These are phyloP conservation scores for Magnusiomyces tetraspermus DNA, from an alignment of 1,139 yeast species.

Conservation along the genomic window DNA sequence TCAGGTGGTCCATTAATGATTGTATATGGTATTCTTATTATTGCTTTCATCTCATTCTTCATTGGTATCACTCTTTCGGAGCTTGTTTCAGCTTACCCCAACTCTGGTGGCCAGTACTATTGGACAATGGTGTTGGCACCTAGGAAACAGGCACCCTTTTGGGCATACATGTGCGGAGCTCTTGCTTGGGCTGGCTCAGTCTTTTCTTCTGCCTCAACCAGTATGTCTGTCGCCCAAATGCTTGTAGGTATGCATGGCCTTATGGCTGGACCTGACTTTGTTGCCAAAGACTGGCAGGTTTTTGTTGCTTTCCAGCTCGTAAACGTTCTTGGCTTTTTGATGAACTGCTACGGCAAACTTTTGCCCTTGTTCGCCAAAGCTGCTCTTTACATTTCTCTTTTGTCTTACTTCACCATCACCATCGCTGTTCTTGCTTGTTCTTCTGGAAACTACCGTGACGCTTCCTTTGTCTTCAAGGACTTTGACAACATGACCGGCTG, in stretches of 20 bases:
- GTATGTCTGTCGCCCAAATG: slow-evolving; percentile 42
- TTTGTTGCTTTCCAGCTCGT: slow-evolving; percentile 38
- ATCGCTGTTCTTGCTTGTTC: slow-evolving; percentile 42
- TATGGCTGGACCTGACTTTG: slow-evolving; percentile 38
- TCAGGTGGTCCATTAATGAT: slow-evolving; percentile 45
- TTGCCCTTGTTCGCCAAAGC: slow-evolving; percentile 35
- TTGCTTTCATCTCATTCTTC: slow-evolving; percentile 40
- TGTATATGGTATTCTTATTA: slow-evolving; percentile 42
- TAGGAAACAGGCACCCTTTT: slow-evolving; percentile 38
- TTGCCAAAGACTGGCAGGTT: slow-evolving; percentile 40
- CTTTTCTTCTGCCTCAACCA: slow-evolving; percentile 48
- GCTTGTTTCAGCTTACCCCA: slow-evolving; percentile 45
- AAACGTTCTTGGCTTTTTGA: slow-evolving; percentile 28
- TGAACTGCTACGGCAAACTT: slow-evolving; percentile 33
- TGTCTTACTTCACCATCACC: slow-evolving; percentile 42
- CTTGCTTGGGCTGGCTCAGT: slow-evolving; percentile 51
- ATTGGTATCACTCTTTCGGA: slow-evolving; percentile 44
- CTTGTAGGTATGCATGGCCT: slow-evolving; percentile 44
- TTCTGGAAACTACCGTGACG: slow-evolving; percentile 40
- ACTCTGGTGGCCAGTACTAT: slow-evolving; percentile 53
- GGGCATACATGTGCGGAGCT: slow-evolving; percentile 47
- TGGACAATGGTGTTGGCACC: slow-evolving; percentile 53
- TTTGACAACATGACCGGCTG: slow-evolving; percentile 50
- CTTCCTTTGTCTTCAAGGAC: slow-evolving; percentile 42
- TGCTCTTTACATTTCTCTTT: slow-evolving; percentile 42